phyloP scores from a whole-genome alignment of 176 grass and related monocot genomes.

The Calamus simplicifolius region DNA sequence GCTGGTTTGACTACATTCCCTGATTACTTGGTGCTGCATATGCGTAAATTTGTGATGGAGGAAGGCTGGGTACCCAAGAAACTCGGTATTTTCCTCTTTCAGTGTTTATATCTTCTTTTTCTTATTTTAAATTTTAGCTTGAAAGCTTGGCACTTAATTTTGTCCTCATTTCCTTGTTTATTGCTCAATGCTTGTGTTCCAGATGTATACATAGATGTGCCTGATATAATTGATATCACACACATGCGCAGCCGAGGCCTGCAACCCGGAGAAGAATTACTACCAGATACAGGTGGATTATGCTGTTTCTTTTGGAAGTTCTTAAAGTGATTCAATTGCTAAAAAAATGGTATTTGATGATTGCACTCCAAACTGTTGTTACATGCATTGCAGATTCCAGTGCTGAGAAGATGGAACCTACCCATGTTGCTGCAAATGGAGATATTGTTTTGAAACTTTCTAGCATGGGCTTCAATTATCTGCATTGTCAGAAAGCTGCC shows the following conservation, averaged over 20 bases:
- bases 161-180: neutral
- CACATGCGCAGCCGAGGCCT: slow-evolving; percentile 91
- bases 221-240: slow-evolving; percentile 81
- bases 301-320: neutral
- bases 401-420: slow-evolving; percentile 31
- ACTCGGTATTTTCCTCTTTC: slow-evolving; percentile 44
- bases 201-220: slow-evolving; percentile 97
- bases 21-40: slow-evolving; percentile 92
- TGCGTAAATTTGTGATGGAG: slow-evolving; percentile 98
- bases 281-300: slow-evolving; percentile 67
- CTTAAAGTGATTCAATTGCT: too few species aligned
- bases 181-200: slow-evolving; percentile 18
- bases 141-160: neutral
- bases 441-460: slow-evolving; percentile 85
- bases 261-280: slow-evolving; percentile 85
- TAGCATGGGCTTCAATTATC: slow-evolving; percentile 86
- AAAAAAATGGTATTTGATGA: neutral
- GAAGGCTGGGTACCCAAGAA: slow-evolving; percentile 98
- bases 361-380: neutral
- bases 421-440: slow-evolving; percentile 45
- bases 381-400: slow-evolving; percentile 35
- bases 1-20: slow-evolving; percentile 78
- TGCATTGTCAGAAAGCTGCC: slow-evolving; percentile 94
- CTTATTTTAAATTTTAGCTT: neutral
- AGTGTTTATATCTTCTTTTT: neutral